phyloP scores from a whole-genome alignment of 129 eudicot species.

The Chrysanthemum lavandulifolium region DNA sequence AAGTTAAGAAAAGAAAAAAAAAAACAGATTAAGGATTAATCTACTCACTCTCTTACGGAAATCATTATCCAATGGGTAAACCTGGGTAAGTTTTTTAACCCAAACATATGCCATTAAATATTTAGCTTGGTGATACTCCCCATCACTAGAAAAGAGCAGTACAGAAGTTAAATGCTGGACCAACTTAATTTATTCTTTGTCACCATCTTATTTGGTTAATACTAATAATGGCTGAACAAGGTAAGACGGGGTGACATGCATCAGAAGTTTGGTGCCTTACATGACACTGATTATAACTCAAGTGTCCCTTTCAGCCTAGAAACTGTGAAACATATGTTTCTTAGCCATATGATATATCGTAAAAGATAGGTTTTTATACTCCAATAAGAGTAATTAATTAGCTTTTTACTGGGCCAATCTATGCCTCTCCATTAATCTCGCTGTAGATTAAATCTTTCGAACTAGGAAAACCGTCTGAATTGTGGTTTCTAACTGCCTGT shows the following conservation, averaged over 20 bases:
- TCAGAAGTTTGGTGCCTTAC: background rate
- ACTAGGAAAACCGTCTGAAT: too few species aligned
- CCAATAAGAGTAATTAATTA: background rate
- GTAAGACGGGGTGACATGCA: background rate
- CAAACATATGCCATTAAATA: background rate
- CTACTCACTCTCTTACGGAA: too few species aligned
- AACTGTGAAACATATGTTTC: background rate
- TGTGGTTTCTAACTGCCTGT: slow-evolving; percentile 1
- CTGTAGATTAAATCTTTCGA: background rate
- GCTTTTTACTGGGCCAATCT: background rate
- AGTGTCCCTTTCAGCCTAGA: background rate
- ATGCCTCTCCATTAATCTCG: background rate
- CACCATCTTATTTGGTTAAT: background rate
- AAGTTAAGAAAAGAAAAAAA: too few species aligned
- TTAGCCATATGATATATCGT: background rate
- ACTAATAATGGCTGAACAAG: background rate
- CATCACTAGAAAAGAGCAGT: background rate
- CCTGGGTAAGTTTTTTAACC: background rate
- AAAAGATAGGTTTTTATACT: background rate
- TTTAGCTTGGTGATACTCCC: background rate
- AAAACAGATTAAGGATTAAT: background rate
- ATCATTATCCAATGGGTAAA: background rate
- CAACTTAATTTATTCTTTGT: background rate
- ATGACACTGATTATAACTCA: background rate
- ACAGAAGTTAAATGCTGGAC: background rate